Base-by-base conservation (phyloP, 257 asterid genomes). In the Nicotiana obtusifolia region DNA sequence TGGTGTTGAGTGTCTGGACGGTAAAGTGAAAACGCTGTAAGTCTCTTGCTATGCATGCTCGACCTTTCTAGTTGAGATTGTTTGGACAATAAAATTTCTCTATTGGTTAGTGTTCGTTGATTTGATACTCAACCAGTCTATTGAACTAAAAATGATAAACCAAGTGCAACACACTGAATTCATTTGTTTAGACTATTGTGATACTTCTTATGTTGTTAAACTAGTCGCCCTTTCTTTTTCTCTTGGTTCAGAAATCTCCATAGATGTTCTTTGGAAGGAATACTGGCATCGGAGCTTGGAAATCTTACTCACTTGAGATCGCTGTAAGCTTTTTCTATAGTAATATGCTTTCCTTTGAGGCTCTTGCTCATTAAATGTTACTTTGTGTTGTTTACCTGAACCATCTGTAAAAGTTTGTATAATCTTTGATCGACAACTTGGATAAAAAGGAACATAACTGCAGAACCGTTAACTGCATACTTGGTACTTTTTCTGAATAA, bases 251-350 rank as follows among this genome's bases (percentile, higher is more conserved):
- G 99, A 86, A 91, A 96, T 92, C 97, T 94, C 57, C 86, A 61
- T 81, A 98, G 97, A 82, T 83, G 24, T 85, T 86, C 82, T 80
- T 73, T 96, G 87, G 90, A 88, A 86, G 99, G 99, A 83, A 84
- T 80, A 52, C 82, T 96, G 81, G 91, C 88, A 68, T 93, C 97
- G 8, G 95, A 92, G 84, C 91, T 96, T 81, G 99, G 98, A 84
- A 87, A 89, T 69, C 95, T 96, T 62, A 80, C 88, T 75, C 88
- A 88, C 83, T 80, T 96, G 81, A 90, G 87, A 88, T 73, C 81
- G 86, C 93, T 96, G 99, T 95, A 88, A 88, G 98, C 88, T 64
- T 83, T 80, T 81, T 79, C 78, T 44, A 15, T 61, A 17, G 28
- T 16, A 44, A 49, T 41, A 15, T 64, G 30, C 37, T 1, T 44